Conservation (phyloP, 148 eudicot species). For the Hydrangea macrophylla region DNA sequence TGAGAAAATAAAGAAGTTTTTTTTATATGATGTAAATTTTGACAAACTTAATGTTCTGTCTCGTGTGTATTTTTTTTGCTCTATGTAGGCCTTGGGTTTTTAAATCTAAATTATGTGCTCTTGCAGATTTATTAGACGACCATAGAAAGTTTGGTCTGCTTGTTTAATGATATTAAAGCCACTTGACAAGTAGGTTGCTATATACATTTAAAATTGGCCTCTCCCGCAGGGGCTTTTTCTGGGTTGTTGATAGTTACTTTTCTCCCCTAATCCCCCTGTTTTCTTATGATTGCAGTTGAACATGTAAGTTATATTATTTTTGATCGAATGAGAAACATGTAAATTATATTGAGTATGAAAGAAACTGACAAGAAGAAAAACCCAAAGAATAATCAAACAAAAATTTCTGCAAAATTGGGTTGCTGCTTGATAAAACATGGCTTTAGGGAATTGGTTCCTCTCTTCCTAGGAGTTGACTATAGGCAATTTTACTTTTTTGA, state of each 20-base stretch:
- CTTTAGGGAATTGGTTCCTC: too few relatives aligned
- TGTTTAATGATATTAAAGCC: not conserved
- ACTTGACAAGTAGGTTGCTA: not conserved
- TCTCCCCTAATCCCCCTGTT: not conserved
- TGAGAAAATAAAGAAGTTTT: not conserved
- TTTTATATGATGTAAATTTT: not conserved
- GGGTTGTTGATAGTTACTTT: not conserved
- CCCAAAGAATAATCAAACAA: slow-evolving; percentile 46
- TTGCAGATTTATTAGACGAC: not conserved
- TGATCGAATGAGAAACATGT: too few relatives aligned
- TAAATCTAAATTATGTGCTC: not conserved
- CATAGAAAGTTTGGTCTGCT: not conserved
- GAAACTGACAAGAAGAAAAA: slow-evolving; percentile 55
- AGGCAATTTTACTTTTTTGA: too few relatives aligned
- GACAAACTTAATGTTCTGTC: not conserved
- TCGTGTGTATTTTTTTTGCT: not conserved
- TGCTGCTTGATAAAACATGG: too few relatives aligned
- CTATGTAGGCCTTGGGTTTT: not conserved
- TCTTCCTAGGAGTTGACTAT: too few relatives aligned
- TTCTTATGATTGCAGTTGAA: slow-evolving; percentile 14
- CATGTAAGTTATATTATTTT: too few relatives aligned
- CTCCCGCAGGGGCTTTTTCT: slow-evolving; percentile 2
- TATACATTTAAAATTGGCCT: not conserved
- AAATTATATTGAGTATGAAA: slow-evolving; percentile 44
- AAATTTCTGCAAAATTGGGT: slow-evolving; percentile 42